These are phyloP conservation scores for Coccomyxa sp. DNA, from an alignment of 139 green algal genomes.

Conservation along the genomic window DNA sequence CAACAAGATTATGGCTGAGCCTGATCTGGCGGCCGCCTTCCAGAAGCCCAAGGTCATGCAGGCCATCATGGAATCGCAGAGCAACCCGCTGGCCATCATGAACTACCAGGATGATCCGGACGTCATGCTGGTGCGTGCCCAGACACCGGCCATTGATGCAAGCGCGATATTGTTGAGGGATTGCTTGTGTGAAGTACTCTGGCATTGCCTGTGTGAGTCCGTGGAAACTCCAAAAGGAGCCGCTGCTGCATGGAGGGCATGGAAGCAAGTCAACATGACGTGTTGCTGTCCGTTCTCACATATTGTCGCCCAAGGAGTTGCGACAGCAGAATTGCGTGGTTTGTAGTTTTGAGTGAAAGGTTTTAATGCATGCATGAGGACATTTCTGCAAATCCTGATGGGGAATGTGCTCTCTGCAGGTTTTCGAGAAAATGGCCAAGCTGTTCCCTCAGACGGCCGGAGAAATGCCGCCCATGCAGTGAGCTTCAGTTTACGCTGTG, in stretches of 20 bases:
- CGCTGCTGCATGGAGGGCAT: conserved; percentile 12
- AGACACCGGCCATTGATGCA: not conserved
- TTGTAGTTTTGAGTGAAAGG: no score
- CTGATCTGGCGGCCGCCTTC: conserved; percentile 72
- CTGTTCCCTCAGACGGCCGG: conserved; percentile 36
- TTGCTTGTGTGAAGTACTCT: not conserved
- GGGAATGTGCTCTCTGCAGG: conserved; percentile 2
- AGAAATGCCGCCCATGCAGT: conserved; percentile 4
- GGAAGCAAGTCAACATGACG: not conserved
- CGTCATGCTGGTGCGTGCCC: conserved; percentile 53
- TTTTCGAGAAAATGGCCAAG: conserved; percentile 45
- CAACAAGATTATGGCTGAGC: conserved; percentile 64
- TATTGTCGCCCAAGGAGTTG: no score
- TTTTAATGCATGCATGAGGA: no score
- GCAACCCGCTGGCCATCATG: conserved; percentile 77
- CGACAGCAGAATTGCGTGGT: no score
- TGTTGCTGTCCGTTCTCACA: no score
- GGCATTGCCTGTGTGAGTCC: not conserved
- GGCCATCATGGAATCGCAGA: conserved; percentile 76
- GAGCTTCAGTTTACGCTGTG: no score
- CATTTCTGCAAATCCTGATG: no score
- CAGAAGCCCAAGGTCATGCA: conserved; percentile 72
- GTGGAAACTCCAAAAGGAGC: not conserved
- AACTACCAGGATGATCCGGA: conserved; percentile 84
- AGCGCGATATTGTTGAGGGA: not conserved